Base-by-base conservation (phyloP, 2,329 filamentous ascomycete species). In the Daldinia sp. region DNA sequence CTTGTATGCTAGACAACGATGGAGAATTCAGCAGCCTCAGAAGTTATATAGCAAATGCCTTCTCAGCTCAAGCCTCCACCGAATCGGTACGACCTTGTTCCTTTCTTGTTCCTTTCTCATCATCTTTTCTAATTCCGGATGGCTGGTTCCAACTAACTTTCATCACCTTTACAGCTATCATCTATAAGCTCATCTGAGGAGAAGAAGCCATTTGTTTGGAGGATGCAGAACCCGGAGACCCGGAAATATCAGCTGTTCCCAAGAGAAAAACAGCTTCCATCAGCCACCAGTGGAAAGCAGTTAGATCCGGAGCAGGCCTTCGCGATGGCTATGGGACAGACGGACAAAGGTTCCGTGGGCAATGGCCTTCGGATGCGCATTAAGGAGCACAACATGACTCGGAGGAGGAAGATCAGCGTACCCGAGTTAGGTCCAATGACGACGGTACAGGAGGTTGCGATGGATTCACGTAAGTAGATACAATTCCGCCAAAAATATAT, bases 351-450 rank as follows among this genome's bases (percentile, higher is more conserved):
- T 51, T 74, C 77, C 63, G 73, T 79, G 58, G 71, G 80, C 39
- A 79, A 74, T 66, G 81, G 82, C 42, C 78, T 88, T 57, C 83
- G 85, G 66, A 80, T 86, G 66, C 84, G 86, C 63, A 82, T 87
- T 74, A 89, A 87, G 76, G 87, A 89, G 72, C 85, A 87, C 74
- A 87, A 83, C 71, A 79, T 88, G 64, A 83, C 80, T 56, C 82
- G 88, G 68, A 84, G 89, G 73, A 85, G 89, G 70, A 92, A 92
- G 75, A 81, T 87, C 72, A 90, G 87, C 78, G 86, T 90, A 13
- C 86, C 88, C 9, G 90, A 92, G 68, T 78, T 90, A 55, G 89
- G 88, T 1, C 88, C 88, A 37, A 90, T 91, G 89, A 90, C 89
- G 4, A 91, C 89, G 1, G 89, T 91, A 13, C 88, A 91, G 70